Conservation (phyloP, 345 rosid genomes). For the Citrus mangshanensis region DNA sequence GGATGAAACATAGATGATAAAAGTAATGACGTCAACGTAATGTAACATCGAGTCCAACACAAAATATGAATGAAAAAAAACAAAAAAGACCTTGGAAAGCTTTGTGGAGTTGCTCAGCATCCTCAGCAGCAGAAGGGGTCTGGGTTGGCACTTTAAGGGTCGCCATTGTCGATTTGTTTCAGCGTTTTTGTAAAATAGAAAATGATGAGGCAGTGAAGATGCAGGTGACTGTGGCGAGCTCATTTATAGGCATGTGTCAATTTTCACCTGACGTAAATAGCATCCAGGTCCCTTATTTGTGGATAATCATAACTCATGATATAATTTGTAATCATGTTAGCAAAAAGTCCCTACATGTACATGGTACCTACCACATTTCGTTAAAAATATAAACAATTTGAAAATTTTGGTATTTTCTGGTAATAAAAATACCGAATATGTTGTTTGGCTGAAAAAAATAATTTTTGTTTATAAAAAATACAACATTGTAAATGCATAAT, state of each 20-base stretch:
- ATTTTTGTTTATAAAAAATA: too few relatives aligned
- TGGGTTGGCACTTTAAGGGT: slow-evolving; percentile 58
- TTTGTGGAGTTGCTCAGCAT: slow-evolving; percentile 81
- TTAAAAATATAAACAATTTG: too few relatives aligned
- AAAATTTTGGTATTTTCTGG: too few relatives aligned
- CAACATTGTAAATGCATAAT: too few relatives aligned
- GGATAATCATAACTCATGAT: not conserved
- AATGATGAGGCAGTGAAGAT: not conserved
- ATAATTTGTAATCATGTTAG: too few relatives aligned
- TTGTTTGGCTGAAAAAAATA: too few relatives aligned
- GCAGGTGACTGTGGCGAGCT: not conserved
- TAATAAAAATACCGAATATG: too few relatives aligned
- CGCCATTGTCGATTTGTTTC: slow-evolving; percentile 47
- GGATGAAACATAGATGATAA: not conserved
- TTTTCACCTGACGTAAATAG: too few relatives aligned
- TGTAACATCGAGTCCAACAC: not conserved
- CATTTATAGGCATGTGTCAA: not conserved
- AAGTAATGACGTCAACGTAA: not conserved
- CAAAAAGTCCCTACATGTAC: too few relatives aligned
- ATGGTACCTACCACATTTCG: too few relatives aligned
- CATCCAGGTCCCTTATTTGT: not conserved
- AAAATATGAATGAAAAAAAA: not conserved
- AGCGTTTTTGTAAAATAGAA: slow-evolving; percentile 17
- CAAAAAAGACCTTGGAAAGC: slow-evolving; percentile 60
- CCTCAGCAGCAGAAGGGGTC: slow-evolving; percentile 74